Base-by-base conservation (phyloP, 441 rosid genomes). In the Croton laevigatus region DNA sequence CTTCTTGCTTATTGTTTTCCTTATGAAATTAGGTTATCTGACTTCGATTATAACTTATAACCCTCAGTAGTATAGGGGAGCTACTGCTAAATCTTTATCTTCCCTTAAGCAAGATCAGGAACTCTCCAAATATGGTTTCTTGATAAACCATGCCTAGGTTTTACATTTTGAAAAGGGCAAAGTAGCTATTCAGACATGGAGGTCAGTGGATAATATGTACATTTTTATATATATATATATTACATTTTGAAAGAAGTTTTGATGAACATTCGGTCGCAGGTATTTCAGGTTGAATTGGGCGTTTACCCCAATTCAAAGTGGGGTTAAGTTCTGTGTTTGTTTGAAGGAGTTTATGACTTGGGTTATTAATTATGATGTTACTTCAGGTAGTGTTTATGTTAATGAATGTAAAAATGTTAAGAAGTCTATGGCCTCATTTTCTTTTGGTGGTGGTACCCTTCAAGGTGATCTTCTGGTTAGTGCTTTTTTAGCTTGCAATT, bases 361-460 rank as follows among this genome's bases (percentile, higher is more conserved):
- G 97, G 74, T 27, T 27, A 27, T 27, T 1, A n/a, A n/a, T n/a
- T n/a, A n/a, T n/a, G n/a, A n/a, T n/a, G 87, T n/a, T n/a, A n/a
- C n/a, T n/a, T n/a, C n/a, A n/a, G n/a, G n/a, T n/a, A n/a, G n/a
- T n/a, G n/a, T 87, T 77, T 89, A 87, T 77, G 92, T 87, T 4
- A 87, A 85, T 20, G 97, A 94, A 74, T 85, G 60, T 75, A 68
- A 51, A 34, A 79, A 70, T 53, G 46, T 85, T 20, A 80, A 83
- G 63, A 87, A 85, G 79, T 77, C 70, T 17, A 38, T 52, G 40
- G 80, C 87, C 22, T 84, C 87, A 12, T 94, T 87, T 67, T 61
- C 86, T 34, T 90, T 86, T 19, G 91, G 95, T 10, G 73, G 97
- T 20, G 97, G 98, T 62, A 89, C 97, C 40, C 89, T 94, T 62